Percentiles rank a stretch among this genome's conserved stretches.
phyloP scores from a whole-genome alignment of 2,329 filamentous ascomycete genomes.

The Fusarium sp. region DNA sequence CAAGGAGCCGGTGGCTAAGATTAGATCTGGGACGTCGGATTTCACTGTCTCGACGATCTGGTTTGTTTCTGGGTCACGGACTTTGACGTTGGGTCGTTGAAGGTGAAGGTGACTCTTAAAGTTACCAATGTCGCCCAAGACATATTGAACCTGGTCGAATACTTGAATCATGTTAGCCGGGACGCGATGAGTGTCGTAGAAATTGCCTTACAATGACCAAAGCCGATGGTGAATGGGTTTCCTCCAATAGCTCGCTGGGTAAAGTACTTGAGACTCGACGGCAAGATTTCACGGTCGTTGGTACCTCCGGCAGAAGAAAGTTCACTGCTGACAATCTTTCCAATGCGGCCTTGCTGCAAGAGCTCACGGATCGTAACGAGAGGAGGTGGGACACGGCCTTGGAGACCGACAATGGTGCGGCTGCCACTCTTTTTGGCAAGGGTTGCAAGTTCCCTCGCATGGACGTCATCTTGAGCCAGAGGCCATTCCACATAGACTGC shows the following conservation, averaged over 20 bases:
- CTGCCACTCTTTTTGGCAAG: constrained; percentile 53
- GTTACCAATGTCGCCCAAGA: constrained; percentile 62
- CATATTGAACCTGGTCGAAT: constrained; percentile 62
- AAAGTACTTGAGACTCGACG: constrained; percentile 63
- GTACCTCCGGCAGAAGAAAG: constrained; percentile 58
- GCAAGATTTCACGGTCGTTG: constrained; percentile 51
- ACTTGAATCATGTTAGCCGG: constrained; percentile 47
- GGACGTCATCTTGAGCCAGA: constrained; percentile 61
- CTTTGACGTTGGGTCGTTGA: constrained; percentile 58
- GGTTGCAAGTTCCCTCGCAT: constrained; percentile 60
- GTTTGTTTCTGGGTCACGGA: constrained; percentile 53
- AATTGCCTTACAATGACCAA: constrained; percentile 58
- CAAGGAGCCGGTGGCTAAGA: constrained; percentile 57
- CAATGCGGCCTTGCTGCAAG: constrained; percentile 63
- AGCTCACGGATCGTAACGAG: constrained; percentile 62
- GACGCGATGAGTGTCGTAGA: too few species aligned
- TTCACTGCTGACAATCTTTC: constrained; percentile 68
- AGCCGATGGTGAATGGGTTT: constrained; percentile 60
- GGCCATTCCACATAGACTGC: constrained; percentile 72
- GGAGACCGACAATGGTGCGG: constrained; percentile 65
- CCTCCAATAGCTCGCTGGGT: constrained; percentile 63
- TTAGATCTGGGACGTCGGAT: constrained; percentile 63
- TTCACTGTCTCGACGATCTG: constrained; percentile 51
- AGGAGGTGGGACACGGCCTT: constrained; percentile 64
- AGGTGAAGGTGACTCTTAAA: constrained; percentile 60